A percentile compares a stretch with the other conserved stretches of the same genome.
These are phyloP conservation scores for Dalbergia cochinchinensis DNA, from an alignment of 306 rosid genomes.

Conservation along the genomic window DNA sequence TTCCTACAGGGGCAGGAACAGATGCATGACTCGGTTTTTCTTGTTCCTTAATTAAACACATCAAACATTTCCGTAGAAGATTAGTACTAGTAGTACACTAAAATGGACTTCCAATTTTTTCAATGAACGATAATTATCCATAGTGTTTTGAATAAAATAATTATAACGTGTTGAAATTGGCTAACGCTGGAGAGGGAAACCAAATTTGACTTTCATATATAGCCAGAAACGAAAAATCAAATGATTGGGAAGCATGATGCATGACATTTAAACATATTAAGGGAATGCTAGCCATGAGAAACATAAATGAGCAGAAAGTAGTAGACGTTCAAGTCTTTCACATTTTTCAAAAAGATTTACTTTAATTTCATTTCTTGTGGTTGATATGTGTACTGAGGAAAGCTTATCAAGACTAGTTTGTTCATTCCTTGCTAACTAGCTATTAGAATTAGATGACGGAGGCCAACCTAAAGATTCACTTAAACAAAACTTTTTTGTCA, in stretches of 20 bases:
- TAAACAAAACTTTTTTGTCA: neutral
- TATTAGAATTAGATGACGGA: neutral
- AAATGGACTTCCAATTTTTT: slow-evolving; percentile 14
- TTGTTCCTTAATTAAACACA: neutral
- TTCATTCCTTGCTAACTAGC: neutral
- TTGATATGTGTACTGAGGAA: slow-evolving; percentile 22
- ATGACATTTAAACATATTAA: slow-evolving; percentile 1
- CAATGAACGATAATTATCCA: neutral
- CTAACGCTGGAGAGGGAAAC: neutral
- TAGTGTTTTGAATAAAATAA: neutral
- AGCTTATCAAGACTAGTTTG: neutral
- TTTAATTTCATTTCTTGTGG: neutral
- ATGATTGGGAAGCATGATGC: neutral
- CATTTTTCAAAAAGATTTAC: neutral
- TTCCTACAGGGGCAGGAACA: neutral
- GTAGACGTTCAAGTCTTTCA: neutral
- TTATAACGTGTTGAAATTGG: neutral
- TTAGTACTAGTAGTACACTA: neutral
- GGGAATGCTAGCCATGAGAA: neutral
- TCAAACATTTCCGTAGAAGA: slow-evolving; percentile 4
- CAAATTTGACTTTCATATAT: neutral
- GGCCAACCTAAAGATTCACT: neutral
- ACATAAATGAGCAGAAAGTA: neutral
- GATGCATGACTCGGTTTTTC: neutral
- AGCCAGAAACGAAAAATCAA: neutral